Conservation (phyloP, 2,329 filamentous ascomycete species). For the Xylariaceae sp. region DNA sequence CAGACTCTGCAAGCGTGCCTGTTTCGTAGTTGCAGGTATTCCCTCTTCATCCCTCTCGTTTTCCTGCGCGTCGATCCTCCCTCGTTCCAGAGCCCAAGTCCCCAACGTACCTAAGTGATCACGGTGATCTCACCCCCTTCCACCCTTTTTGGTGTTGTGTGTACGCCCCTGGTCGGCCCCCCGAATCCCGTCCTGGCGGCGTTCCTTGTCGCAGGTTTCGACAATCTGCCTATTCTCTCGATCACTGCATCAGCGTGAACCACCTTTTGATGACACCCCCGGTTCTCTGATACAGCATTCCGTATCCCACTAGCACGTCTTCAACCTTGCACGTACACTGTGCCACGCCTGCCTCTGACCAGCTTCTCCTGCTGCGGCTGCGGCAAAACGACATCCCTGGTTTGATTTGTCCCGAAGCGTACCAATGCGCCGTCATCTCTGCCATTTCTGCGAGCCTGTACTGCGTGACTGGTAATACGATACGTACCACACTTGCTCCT, state of each 20-base stretch:
- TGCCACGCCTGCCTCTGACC: constrained; percentile 2
- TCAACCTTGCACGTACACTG: too few species aligned
- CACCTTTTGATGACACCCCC: constrained; percentile 22
- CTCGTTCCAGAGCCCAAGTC: too few species aligned
- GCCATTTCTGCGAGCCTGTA: background rate
- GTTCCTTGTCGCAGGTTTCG: constrained; percentile 13
- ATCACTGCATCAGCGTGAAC: constrained; percentile 17
- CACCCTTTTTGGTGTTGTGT: background rate
- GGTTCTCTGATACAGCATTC: constrained; percentile 29
- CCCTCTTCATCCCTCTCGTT: too few species aligned
- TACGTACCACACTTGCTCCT: constrained; percentile 5
- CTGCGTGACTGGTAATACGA: constrained; percentile 13
- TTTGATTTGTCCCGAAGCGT: too few species aligned
- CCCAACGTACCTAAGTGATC: too few species aligned
- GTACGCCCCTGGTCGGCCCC: constrained; percentile 4
- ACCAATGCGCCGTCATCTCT: too few species aligned
- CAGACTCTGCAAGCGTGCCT: too few species aligned
- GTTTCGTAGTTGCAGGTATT: too few species aligned
- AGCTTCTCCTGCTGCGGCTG: constrained; percentile 19
- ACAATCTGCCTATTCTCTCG: constrained; percentile 12
- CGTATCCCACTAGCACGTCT: too few species aligned
- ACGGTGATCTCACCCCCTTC: background rate
- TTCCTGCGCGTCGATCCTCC: too few species aligned
- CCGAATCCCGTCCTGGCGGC: constrained; percentile 6
- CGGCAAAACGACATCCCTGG: constrained; percentile 9